phyloP scores from a whole-genome alignment of 2,329 filamentous ascomycete species.

The Diaporthe sp. region DNA sequence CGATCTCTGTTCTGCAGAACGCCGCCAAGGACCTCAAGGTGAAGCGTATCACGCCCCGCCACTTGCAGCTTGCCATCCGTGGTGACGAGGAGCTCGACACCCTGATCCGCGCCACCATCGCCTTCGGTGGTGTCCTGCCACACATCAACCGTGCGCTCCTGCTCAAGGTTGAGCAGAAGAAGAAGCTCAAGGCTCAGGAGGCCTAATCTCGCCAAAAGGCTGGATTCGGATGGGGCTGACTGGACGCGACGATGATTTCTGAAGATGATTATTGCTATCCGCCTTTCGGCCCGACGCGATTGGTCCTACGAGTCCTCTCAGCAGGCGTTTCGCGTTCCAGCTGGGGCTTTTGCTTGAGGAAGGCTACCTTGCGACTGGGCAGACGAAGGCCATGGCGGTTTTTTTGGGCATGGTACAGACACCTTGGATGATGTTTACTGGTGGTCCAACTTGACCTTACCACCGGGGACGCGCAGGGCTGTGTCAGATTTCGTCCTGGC shows the following conservation, averaged over 20 bases:
- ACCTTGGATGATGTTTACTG: slow-evolving; percentile 4
- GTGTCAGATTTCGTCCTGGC: not conserved
- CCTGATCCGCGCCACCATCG: slow-evolving; percentile 96
- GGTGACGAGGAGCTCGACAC: slow-evolving; percentile 99
- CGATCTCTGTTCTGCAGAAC: slow-evolving; percentile 67
- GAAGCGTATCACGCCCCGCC: slow-evolving; percentile 98
- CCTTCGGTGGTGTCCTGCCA: slow-evolving; percentile 96
- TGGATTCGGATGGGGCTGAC: not conserved
- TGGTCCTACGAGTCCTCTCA: slow-evolving; percentile 1
- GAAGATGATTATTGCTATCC: slow-evolving; percentile 12
- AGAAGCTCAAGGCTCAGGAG: slow-evolving; percentile 55
- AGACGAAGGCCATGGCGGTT: not conserved
- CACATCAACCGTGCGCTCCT: slow-evolving; percentile 98
- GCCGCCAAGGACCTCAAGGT: slow-evolving; percentile 99
- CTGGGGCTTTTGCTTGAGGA: slow-evolving; percentile 1
- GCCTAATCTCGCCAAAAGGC: slow-evolving; percentile 43
- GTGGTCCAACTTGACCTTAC: not conserved
- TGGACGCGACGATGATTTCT: slow-evolving; percentile 10
- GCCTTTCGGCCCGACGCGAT: slow-evolving; percentile 16
- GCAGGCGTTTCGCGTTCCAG: not conserved
- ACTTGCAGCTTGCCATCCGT: slow-evolving; percentile 97
- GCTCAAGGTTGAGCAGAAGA: slow-evolving; percentile 58
- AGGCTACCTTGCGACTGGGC: not conserved
- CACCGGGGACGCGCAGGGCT: slow-evolving; percentile 1
- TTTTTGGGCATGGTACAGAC: slow-evolving; percentile 29